Conservation (phyloP, 2,329 filamentous ascomycete genomes). For the Fusarium praegraminearum region DNA sequence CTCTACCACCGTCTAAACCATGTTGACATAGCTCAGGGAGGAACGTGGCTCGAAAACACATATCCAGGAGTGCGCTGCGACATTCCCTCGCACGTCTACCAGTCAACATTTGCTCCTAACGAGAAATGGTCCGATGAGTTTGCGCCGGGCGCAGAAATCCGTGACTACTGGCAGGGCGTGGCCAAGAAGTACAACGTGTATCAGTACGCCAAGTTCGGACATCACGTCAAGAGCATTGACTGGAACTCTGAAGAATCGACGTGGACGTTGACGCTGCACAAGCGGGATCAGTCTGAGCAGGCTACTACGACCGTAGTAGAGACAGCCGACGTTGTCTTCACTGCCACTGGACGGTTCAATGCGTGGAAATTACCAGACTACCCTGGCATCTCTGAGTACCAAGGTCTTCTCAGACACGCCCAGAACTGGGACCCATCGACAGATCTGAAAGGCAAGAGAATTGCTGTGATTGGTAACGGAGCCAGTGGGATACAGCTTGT, state of each 20-base stretch:
- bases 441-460: background rate
- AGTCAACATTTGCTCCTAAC: slow-evolving; percentile 74
- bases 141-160: slow-evolving; percentile 73
- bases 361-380: slow-evolving; percentile 66
- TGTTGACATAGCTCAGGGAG: background rate
- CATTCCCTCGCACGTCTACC: slow-evolving; percentile 75
- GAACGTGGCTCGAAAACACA: slow-evolving; percentile 62
- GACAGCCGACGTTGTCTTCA: slow-evolving; percentile 67
- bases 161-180: slow-evolving; percentile 71
- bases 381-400: slow-evolving; percentile 64
- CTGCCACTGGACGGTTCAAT: slow-evolving; percentile 72
- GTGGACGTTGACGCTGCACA: slow-evolving; percentile 54
- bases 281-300: background rate
- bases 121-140: slow-evolving; percentile 76
- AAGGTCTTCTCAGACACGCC: slow-evolving; percentile 38
- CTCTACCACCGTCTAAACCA: fast-evolving
- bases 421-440: slow-evolving; percentile 3
- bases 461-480: slow-evolving; percentile 9
- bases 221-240: background rate
- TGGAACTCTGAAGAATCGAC: slow-evolving; percentile 43
- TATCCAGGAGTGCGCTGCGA: slow-evolving; percentile 75
- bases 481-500: slow-evolving; percentile 6
- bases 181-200: slow-evolving; percentile 74
- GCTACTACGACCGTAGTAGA: background rate
- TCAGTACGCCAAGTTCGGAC: slow-evolving; percentile 51